phyloP scores from a whole-genome alignment of 2,329 filamentous ascomycete species.

The Podosphaera aphanis region DNA sequence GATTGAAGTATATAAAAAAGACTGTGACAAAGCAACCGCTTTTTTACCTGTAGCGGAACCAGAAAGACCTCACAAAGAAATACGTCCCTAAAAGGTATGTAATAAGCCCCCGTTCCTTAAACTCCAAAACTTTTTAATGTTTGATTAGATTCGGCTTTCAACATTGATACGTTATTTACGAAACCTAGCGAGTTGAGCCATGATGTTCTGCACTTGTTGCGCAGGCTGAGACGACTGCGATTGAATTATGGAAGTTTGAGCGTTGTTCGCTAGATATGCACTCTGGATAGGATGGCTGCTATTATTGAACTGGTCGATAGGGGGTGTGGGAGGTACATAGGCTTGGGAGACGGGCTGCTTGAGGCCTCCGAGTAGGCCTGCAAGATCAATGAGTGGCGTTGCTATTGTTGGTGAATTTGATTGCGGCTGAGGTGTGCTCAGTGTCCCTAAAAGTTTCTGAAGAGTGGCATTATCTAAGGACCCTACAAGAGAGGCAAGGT shows the following conservation, averaged over 20 bases:
- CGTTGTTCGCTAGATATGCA: slow-evolving; percentile 10
- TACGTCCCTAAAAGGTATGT: not conserved
- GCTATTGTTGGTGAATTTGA: slow-evolving; percentile 8
- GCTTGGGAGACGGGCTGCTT: slow-evolving; percentile 15
- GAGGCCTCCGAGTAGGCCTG: slow-evolving; percentile 14
- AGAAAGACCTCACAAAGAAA: not conserved
- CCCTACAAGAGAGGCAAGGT: slow-evolving; percentile 40
- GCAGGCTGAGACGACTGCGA: slow-evolving; percentile 17
- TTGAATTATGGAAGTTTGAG: slow-evolving; percentile 12
- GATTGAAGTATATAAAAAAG: not conserved
- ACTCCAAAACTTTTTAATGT: not conserved
- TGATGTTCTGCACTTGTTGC: slow-evolving; percentile 45
- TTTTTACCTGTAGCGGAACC: not conserved
- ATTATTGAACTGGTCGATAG: slow-evolving; percentile 7
- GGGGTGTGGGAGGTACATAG: slow-evolving; percentile 6
- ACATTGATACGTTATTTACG: slow-evolving; percentile 22
- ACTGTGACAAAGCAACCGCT: not conserved
- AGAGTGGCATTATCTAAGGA: slow-evolving; percentile 45
- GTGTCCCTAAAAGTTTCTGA: slow-evolving; percentile 43
- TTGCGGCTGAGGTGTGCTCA: slow-evolving; percentile 17
- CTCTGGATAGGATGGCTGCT: slow-evolving; percentile 9
- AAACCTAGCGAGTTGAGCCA: slow-evolving; percentile 46
- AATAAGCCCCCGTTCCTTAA: not conserved
- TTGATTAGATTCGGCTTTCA: not conserved
- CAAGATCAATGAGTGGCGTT: slow-evolving; percentile 16